A percentile compares a stretch with the other conserved stretches of the same genome.
These are phyloP conservation scores for Paracorniculantispora psalliotae DNA, from an alignment of 2,329 filamentous ascomycete species.

Conservation along the genomic window DNA sequence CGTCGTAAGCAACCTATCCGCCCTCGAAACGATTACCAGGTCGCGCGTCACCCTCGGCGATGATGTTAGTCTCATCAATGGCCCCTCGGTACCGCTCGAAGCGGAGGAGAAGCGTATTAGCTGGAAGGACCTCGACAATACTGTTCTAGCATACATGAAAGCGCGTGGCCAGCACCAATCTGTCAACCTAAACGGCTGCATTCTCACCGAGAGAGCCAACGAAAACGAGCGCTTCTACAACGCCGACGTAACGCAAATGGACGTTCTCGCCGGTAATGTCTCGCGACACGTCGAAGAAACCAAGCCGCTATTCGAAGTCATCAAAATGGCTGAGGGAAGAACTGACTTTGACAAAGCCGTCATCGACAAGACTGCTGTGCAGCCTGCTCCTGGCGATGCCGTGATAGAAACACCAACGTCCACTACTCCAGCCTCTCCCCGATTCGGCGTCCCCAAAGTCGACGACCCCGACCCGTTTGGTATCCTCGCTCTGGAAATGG, in stretches of 20 bases:
- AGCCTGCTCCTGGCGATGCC: conserved; percentile 73
- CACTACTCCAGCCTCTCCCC: conserved; percentile 32
- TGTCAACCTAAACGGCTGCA: conserved; percentile 52
- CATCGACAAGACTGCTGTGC: conserved; percentile 57
- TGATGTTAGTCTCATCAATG: conserved; percentile 71
- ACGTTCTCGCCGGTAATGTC: conserved; percentile 54
- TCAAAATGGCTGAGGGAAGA: conserved; percentile 84
- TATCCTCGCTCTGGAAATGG: conserved; percentile 82
- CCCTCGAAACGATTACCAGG: conserved; percentile 77
- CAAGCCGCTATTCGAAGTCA: conserved; percentile 66
- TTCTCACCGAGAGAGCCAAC: conserved; percentile 52
- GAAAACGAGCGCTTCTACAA: conserved; percentile 58
- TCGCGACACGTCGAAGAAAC: conserved; percentile 50
- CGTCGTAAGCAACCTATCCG: conserved; percentile 82
- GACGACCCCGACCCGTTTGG: conserved; percentile 91
- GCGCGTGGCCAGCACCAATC: conserved; percentile 50
- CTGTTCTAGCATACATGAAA: conserved; percentile 55
- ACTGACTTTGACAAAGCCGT: conserved; percentile 64
- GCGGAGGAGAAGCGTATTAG: conserved; percentile 46
- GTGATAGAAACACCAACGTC: conserved; percentile 44
- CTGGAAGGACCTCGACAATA: conserved; percentile 49
- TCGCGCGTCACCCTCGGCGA: conserved; percentile 75
- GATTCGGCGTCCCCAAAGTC: conserved; percentile 72
- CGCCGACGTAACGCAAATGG: conserved; percentile 45
- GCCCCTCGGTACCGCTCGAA: conserved; percentile 61